Evolutionary conservation across 257 asterid genomes (phyloP).

Genomic region (Plantago major): DNA sequence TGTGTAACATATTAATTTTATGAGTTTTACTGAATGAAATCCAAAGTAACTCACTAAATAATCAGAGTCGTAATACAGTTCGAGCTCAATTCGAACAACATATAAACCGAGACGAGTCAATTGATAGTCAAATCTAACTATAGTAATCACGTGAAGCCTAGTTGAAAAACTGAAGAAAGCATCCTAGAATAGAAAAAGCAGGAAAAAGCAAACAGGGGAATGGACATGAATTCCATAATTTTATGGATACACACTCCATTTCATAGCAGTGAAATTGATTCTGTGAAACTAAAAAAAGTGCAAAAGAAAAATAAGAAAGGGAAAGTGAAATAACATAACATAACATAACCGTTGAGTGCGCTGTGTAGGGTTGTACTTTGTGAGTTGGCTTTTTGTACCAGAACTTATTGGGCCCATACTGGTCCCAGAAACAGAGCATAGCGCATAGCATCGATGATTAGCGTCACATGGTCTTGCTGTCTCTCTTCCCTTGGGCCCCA

Average conservation of each 20-base stretch:
- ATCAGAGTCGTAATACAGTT: too few relatives aligned
- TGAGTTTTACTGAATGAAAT: too few relatives aligned
- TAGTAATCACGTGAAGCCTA: slow-evolving; percentile 11
- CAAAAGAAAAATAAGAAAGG: not conserved
- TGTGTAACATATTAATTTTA: too few relatives aligned
- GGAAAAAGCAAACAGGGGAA: slow-evolving; percentile 5
- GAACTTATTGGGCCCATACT: slow-evolving; percentile 23
- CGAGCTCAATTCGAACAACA: too few relatives aligned
- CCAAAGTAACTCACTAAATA: too few relatives aligned
- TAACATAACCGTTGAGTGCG: slow-evolving; percentile 23
- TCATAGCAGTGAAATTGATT: not conserved
- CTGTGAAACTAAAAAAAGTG: not conserved
- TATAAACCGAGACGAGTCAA: too few relatives aligned
- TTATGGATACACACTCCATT: too few relatives aligned
- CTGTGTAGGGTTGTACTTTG: not conserved
- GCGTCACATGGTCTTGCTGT: slow-evolving; percentile 65
- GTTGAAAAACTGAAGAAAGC: not conserved
- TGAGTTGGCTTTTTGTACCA: not conserved
- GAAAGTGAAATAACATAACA: slow-evolving; percentile 3
- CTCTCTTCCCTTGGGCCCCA: slow-evolving; percentile 19
- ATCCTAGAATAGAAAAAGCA: not conserved
- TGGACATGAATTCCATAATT: not conserved
- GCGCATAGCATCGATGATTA: slow-evolving; percentile 42
- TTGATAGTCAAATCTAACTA: too few relatives aligned
- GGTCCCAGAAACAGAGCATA: slow-evolving; percentile 1